Percentiles rank a stretch among this genome's conserved stretches.
Evolutionary conservation across 805 yeast genomes (phyloP).

Genomic region (Tetrapisispora phaffii): DNA sequence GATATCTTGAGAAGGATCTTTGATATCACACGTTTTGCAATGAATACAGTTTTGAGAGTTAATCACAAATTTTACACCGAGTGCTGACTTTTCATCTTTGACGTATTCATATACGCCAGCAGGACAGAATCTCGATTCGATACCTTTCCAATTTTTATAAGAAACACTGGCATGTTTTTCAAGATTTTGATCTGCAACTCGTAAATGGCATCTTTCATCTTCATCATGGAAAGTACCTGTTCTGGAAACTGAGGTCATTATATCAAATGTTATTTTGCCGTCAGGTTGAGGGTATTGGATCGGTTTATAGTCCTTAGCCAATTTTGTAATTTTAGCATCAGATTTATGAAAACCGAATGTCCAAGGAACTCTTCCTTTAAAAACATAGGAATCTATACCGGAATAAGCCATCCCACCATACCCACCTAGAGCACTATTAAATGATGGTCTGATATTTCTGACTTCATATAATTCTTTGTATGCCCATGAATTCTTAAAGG

Average conservation of each 20-base stretch:
- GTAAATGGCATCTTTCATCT: conserved; percentile 81
- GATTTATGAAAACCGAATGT: conserved; percentile 62
- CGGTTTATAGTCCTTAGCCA: conserved; percentile 55
- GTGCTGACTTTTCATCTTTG: conserved; percentile 45
- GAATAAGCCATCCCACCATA: conserved; percentile 78
- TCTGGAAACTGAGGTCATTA: conserved; percentile 87
- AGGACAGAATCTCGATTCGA: conserved; percentile 90
- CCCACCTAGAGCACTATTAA: conserved; percentile 63
- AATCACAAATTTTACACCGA: conserved; percentile 80
- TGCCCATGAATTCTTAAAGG: conserved; percentile 73
- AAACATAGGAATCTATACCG: conserved; percentile 69
- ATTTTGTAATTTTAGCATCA: conserved; percentile 63
- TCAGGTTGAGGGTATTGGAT: conserved; percentile 95
- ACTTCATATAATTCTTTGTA: conserved; percentile 72
- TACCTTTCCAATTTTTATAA: conserved; percentile 72
- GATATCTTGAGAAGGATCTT: conserved; percentile 90
- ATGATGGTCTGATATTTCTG: conserved; percentile 89
- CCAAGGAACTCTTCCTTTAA: conserved; percentile 80
- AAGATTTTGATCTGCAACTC: conserved; percentile 54
- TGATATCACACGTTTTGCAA: conserved; percentile 97
- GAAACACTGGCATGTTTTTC: conserved; percentile 56
- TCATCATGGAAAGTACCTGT: conserved; percentile 96
- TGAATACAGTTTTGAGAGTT: conserved; percentile 96
- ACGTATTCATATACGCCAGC: conserved; percentile 95
- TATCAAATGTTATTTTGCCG: conserved; percentile 82